Evolutionary conservation across 106 monocot species (phyloP), one percentile per base, ranked within the genome.

Genomic region (Apostasia shenzhenica): DNA sequence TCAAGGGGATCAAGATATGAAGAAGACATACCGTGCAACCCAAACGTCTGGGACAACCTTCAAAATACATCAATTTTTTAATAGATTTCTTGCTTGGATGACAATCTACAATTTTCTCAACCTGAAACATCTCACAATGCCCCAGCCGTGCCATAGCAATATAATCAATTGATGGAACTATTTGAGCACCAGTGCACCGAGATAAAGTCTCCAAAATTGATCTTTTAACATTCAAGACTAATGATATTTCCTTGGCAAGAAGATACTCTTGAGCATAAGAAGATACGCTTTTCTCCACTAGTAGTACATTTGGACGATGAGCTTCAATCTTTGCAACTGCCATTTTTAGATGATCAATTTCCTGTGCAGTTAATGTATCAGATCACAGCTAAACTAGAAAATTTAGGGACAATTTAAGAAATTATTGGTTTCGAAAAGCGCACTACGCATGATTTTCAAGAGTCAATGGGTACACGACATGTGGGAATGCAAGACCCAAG

Each of bases 201-300:
- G 92, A 74, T 74, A 97, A 92, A 61, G 82, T 78, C 74, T 97
- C 92, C 72, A 97, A 69, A 64, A 97, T 75, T 11, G 86, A 43
- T 64, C 73, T 80, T 83, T 92, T 92, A 6, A 97, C 80, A 78
- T 97, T 97, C 69, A 92, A 69, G 38, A 92, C 95, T 61, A 97
- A 72, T 1, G 95, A 97, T 78, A 97, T 92, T 67, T 87, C 95
- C 66, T 97, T 97, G 65, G 68, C 83, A 53, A 86, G 76, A 64
- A 97, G 81, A 73, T 83, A 84, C 48, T 92, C 79, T 70, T 87
- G 86, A 55, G 88, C 95, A 84, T 82, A 81, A 38, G 92, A 82
- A 8, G 95, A 89, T 8, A 86, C 95, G 67, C 82, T 92, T 83
- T 92, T 97, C 66, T 97, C 95, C 62, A 97, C 95, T 50, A 97